Evolutionary conservation across 345 rosid genomes (phyloP), one percentile per base, ranked within the genome.

Genomic region (Hibiscus syriacus): DNA sequence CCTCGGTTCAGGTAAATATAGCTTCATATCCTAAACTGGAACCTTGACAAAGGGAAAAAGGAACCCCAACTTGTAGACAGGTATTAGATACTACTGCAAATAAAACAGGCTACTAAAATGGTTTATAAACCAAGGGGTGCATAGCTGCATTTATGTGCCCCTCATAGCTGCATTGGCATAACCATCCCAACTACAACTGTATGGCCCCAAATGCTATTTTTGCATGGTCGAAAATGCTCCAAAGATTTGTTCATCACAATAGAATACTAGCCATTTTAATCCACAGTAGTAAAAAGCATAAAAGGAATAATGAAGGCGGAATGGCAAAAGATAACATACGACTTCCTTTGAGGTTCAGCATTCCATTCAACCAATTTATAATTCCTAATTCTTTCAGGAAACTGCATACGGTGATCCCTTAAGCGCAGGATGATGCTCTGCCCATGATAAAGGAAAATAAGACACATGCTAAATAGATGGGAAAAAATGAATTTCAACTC

Each of bases 341-440:
- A 69, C 57, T 80, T 78, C 70, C 2, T 43, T 70, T 81, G 79
- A 64, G 83, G 83, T 69, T 84, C 82, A 54, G 87, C 79, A 17
- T 81, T 86, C 96, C 93, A 87, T 48, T 78, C 80, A 71, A 90
- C 48, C 60, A 84, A 62, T 71, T 80, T 67, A 73, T 83, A 86
- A 70, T 77, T 81, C 68, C 93, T 89, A 54, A 86, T 82, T 62
- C 72, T 76, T 50, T 76, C 87, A 17, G 91, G 93, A 69, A 87
- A 76, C 34, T 72, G 84, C 74, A 87, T 65, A 17, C 20, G 70
- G 63, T 81, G 80, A 68, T 85, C 87, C 79, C 78, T 80, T 32
- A 89, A 73, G 68, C 69, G 89, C 73, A 61, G 43, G 70, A 89
- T 82, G 73, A 89, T 87, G 70, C 77, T 78, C 96, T 89, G 81